A percentile compares a stretch with the other conserved stretches of the same genome.
These are phyloP conservation scores for Cytospora leucostoma DNA, from an alignment of 2,329 filamentous ascomycete species.

Conservation along the genomic window DNA sequence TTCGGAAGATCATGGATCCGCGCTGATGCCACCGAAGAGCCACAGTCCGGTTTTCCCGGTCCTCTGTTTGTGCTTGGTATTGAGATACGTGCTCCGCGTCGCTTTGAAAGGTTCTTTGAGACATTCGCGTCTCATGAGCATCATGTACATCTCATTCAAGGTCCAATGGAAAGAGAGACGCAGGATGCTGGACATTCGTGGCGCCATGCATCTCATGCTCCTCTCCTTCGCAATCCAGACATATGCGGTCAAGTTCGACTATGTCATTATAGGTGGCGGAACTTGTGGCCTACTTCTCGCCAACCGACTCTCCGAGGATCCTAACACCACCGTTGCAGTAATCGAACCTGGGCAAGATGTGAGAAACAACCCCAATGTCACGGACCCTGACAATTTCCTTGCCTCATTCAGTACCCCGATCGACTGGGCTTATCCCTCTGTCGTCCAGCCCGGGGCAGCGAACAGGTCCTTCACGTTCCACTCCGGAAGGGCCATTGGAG, in stretches of 20 bases:
- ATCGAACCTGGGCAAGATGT: conserved; percentile 37
- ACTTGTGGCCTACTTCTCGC: conserved; percentile 45
- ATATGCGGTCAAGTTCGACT: conserved; percentile 31
- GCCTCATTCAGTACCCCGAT: conserved; percentile 21
- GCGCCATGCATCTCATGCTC: not conserved
- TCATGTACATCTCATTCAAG: too few relatives aligned
- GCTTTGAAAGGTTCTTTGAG: too few relatives aligned
- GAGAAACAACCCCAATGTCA: conserved; percentile 29
- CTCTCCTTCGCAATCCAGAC: not conserved
- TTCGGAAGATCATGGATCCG: not conserved
- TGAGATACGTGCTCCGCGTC: not conserved
- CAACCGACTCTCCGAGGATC: conserved; percentile 41
- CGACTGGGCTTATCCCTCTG: conserved; percentile 28
- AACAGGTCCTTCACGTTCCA: conserved; percentile 17
- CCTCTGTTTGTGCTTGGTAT: not conserved
- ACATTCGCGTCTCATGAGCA: too few relatives aligned
- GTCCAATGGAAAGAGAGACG: too few relatives aligned
- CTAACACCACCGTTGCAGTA: conserved; percentile 39
- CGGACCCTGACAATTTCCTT: conserved; percentile 15
- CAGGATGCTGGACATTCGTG: not conserved
- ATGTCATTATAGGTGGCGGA: conserved; percentile 46
- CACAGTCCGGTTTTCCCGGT: not conserved
- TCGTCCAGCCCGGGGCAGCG: conserved; percentile 11
- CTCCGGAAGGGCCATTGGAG: conserved; percentile 34
- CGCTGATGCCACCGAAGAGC: not conserved